Evolutionary conservation across 371 early-diverging fungal genomes (phyloP).

Genomic region (Mucor saturninus): DNA sequence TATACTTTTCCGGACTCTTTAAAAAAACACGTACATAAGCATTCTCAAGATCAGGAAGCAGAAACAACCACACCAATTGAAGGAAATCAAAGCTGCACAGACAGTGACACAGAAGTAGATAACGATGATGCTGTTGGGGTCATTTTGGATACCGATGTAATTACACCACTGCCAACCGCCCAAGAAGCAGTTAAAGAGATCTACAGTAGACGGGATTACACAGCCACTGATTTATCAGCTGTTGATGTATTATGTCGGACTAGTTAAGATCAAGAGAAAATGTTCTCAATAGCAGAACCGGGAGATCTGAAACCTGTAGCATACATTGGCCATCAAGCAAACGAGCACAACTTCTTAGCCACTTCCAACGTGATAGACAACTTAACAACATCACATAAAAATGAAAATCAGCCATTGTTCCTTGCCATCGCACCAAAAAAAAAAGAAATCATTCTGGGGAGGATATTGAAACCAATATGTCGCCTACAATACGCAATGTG

Average conservation of each 20-base stretch:
- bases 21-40: neutral
- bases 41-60: neutral
- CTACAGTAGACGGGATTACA: constrained; percentile 8
- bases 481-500: constrained; percentile 12
- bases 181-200: neutral
- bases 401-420: constrained; percentile 13
- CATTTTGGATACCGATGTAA: neutral
- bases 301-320: constrained; percentile 21
- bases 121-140: neutral
- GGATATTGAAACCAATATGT: constrained; percentile 3
- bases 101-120: neutral
- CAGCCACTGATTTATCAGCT: constrained; percentile 16
- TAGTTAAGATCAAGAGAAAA: constrained; percentile 23
- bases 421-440: neutral
- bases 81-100: neutral
- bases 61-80: neutral
- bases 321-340: constrained; percentile 20
- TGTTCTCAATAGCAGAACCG: constrained; percentile 20
- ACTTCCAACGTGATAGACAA: constrained; percentile 20
- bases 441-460: constrained; percentile 4
- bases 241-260: constrained; percentile 20
- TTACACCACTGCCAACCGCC: neutral
- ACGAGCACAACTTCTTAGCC: constrained; percentile 22
- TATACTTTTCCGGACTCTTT: neutral
- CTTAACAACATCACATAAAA: constrained; percentile 12